These are phyloP conservation scores for Geotrichum candidum DNA, from an alignment of 1,139 yeast species.

Conservation along the genomic window DNA sequence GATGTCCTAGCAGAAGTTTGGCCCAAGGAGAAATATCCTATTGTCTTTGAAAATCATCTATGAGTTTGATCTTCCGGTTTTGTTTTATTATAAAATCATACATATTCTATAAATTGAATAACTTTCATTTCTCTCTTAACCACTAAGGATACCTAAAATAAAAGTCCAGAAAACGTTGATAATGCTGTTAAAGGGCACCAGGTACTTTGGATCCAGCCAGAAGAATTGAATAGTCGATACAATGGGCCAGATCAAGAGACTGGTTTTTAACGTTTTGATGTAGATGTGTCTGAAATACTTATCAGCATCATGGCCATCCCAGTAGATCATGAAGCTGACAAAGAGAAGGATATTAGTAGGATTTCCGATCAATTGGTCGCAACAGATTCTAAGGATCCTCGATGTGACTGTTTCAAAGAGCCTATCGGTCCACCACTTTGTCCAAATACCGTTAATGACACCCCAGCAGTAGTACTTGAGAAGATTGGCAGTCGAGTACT, in stretches of 20 bases:
- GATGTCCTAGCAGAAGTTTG: conserved; percentile 69
- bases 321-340: conserved; percentile 32
- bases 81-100: not conserved
- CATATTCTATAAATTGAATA: not conserved
- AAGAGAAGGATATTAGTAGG: conserved; percentile 34
- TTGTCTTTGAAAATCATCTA: conserved; percentile 15
- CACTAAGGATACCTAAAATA: conserved; percentile 29
- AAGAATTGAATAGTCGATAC: conserved; percentile 34
- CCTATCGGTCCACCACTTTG: conserved; percentile 37
- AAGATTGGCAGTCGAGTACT: conserved; percentile 23
- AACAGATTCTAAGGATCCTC: conserved; percentile 27
- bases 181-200: conserved; percentile 34
- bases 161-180: conserved; percentile 36
- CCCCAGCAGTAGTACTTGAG: conserved; percentile 38
- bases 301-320: conserved; percentile 37
- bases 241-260: conserved; percentile 36
- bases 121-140: not conserved
- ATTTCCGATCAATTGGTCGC: conserved; percentile 35
- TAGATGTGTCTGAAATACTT: conserved; percentile 29
- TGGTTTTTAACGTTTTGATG: conserved; percentile 28
- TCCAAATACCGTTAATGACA: conserved; percentile 35
- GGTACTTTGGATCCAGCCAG: conserved; percentile 29
- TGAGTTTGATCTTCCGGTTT: not conserved
- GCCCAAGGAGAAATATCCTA: conserved; percentile 32
- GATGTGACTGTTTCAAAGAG: conserved; percentile 24